Percentiles rank a stretch among this genome's conserved stretches.
These are phyloP conservation scores for Sesbania bispinosa DNA, from an alignment of 306 rosid genomes.

Conservation along the genomic window DNA sequence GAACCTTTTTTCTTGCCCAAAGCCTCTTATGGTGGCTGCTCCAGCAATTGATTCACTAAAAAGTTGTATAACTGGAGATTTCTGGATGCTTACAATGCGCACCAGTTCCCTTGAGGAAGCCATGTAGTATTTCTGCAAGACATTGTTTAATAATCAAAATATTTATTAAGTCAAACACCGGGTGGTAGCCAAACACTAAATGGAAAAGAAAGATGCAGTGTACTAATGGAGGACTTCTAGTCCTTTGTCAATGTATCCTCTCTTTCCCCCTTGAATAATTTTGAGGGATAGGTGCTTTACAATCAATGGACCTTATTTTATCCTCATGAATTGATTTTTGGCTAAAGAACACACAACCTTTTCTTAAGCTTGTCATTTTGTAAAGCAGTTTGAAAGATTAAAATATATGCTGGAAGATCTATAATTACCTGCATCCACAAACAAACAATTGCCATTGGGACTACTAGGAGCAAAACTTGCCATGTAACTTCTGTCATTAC, in stretches of 20 bases:
- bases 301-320: slow-evolving; percentile 3
- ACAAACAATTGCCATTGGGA: slow-evolving; percentile 84
- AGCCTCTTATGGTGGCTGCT: slow-evolving; percentile 84
- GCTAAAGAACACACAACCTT: not conserved
- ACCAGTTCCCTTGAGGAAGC: slow-evolving; percentile 93
- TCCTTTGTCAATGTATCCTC: not conserved
- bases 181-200: slow-evolving; percentile 3
- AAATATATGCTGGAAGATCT: not conserved
- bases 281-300: not conserved
- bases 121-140: slow-evolving; percentile 86
- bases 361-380: not conserved
- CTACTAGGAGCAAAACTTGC: slow-evolving; percentile 86
- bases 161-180: not conserved
- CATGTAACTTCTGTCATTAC: slow-evolving; percentile 91
- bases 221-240: not conserved
- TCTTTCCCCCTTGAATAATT: not conserved
- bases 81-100: slow-evolving; percentile 88
- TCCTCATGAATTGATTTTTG: not conserved
- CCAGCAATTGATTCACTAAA: slow-evolving; percentile 92
- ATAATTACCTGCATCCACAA: slow-evolving; percentile 88
- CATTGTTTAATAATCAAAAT: slow-evolving; percentile 21
- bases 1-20: slow-evolving; percentile 90
- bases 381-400: not conserved
- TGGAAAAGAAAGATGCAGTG: not conserved
- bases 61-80: slow-evolving; percentile 80